A percentile compares a stretch with the other conserved stretches of the same genome.
phyloP scores from a whole-genome alignment of 2,329 filamentous ascomycete species.

The Claviceps fusiformis region DNA sequence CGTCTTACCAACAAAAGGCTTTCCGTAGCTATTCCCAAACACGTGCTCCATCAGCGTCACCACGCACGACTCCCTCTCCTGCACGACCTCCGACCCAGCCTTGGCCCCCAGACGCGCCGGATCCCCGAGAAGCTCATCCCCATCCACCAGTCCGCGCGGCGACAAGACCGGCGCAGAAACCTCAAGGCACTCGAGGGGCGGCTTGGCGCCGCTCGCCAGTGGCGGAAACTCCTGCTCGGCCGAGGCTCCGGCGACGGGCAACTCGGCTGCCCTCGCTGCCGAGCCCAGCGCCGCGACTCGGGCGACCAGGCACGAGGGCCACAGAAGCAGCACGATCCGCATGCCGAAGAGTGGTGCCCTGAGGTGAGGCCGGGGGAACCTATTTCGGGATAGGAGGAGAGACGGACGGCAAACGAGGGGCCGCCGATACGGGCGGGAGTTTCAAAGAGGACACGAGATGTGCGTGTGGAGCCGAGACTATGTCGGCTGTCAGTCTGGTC shows the following conservation, averaged over 20 bases:
- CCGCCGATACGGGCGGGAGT: no score
- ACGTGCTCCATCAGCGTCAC: slow-evolving; percentile 54
- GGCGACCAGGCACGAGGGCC: neutral
- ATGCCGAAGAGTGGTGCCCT: neutral
- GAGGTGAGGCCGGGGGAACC: no score
- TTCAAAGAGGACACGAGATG: no score
- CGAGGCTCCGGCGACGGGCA: neutral
- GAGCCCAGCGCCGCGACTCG: neutral
- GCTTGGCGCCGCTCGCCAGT: neutral
- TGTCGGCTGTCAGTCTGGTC: no score
- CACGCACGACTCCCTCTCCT: slow-evolving; percentile 24
- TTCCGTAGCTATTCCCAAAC: slow-evolving; percentile 61
- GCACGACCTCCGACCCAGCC: neutral
- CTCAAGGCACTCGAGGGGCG: slow-evolving; percentile 45
- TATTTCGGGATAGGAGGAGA: no score
- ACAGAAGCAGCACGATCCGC: neutral
- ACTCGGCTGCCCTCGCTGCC: neutral
- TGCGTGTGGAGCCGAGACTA: no score
- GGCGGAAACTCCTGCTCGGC: neutral
- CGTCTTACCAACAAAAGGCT: slow-evolving; percentile 53
- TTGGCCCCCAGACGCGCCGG: neutral
- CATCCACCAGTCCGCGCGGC: slow-evolving; percentile 22
- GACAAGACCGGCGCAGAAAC: slow-evolving; percentile 52
- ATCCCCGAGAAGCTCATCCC: slow-evolving; percentile 2
- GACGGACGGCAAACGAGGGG: no score